Evolutionary conservation across 2,329 filamentous ascomycete genomes (phyloP).

Genomic region (Xylariaceae sp.): DNA sequence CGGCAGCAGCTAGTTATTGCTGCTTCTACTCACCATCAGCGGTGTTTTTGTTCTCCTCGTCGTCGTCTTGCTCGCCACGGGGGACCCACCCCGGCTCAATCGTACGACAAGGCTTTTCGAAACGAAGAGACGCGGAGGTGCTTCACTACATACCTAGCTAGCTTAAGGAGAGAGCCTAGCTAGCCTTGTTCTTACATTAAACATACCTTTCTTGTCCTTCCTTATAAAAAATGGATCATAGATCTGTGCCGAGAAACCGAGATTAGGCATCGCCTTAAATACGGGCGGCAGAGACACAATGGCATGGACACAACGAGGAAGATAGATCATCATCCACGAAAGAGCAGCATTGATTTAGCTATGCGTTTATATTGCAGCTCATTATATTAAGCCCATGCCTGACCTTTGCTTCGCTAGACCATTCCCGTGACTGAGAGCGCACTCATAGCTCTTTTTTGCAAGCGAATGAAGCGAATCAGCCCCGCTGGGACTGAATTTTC

Average conservation of each 20-base stretch:
- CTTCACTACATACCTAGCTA: not conserved
- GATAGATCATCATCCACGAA: not conserved
- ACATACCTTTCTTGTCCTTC: not conserved
- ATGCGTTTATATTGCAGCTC: not conserved
- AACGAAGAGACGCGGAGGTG: not conserved
- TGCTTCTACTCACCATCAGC: conserved; percentile 8
- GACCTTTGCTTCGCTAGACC: not conserved
- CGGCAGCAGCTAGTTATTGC: conserved; percentile 15
- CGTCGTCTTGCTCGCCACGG: not conserved
- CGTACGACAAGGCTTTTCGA: too few relatives aligned
- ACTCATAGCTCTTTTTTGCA: not conserved
- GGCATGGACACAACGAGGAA: not conserved
- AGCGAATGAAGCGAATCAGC: not conserved
- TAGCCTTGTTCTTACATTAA: too few relatives aligned
- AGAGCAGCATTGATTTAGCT: not conserved
- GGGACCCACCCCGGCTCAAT: too few relatives aligned
- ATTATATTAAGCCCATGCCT: not conserved
- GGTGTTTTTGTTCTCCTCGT: conserved; percentile 2
- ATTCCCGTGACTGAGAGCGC: not conserved
- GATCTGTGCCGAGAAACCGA: not conserved
- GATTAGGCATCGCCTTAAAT: not conserved
- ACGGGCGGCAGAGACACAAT: not conserved
- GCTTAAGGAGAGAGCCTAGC: too few relatives aligned
- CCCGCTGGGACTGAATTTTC: not conserved
- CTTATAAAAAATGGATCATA: not conserved